These are phyloP conservation scores for Niveomyces coronatus DNA, from an alignment of 2,329 filamentous ascomycete genomes.

Conservation along the genomic window DNA sequence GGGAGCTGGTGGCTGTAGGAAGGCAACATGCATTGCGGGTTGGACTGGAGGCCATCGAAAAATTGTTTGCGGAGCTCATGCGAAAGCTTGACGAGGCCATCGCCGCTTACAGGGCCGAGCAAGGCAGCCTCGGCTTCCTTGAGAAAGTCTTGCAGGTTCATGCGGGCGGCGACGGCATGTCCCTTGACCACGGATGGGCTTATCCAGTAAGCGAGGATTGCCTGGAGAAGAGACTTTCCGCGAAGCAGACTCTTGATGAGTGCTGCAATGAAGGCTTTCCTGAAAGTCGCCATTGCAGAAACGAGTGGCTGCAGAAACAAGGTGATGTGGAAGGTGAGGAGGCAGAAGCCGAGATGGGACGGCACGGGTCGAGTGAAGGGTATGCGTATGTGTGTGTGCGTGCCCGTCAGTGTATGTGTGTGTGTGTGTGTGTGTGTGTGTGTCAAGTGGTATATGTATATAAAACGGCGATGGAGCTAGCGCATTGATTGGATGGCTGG, in stretches of 20 bases:
- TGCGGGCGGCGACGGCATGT: slow-evolving; percentile 16
- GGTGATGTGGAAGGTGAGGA: slow-evolving; percentile 2
- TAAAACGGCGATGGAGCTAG: slow-evolving; percentile 12
- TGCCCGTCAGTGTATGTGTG: too few relatives aligned
- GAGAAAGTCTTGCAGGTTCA: slow-evolving; percentile 41
- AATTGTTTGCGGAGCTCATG: slow-evolving; percentile 44
- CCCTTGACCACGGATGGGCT: slow-evolving; percentile 28
- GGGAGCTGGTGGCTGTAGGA: slow-evolving; percentile 57
- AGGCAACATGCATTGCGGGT: slow-evolving; percentile 52
- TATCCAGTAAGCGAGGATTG: slow-evolving; percentile 45
- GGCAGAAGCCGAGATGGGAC: slow-evolving; percentile 7
- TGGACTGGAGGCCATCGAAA: slow-evolving; percentile 37
- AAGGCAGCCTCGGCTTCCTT: slow-evolving; percentile 44
- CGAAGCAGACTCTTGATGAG: slow-evolving; percentile 46
- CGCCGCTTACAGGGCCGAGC: slow-evolving; percentile 34
- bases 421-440: slow-evolving; percentile 9
- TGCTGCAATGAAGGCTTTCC: slow-evolving; percentile 42
- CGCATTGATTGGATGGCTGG: slow-evolving; percentile 8
- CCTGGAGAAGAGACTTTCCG: slow-evolving; percentile 49
- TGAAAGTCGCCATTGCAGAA: slow-evolving; percentile 48
- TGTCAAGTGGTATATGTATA: slow-evolving; percentile 11
- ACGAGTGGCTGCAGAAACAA: slow-evolving; percentile 39
- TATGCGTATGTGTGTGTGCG: too few relatives aligned
- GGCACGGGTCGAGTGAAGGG: slow-evolving; percentile 11
- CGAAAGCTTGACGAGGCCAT: slow-evolving; percentile 37